Conservation (phyloP, 345 rosid genomes). For the Litchi chinensis region DNA sequence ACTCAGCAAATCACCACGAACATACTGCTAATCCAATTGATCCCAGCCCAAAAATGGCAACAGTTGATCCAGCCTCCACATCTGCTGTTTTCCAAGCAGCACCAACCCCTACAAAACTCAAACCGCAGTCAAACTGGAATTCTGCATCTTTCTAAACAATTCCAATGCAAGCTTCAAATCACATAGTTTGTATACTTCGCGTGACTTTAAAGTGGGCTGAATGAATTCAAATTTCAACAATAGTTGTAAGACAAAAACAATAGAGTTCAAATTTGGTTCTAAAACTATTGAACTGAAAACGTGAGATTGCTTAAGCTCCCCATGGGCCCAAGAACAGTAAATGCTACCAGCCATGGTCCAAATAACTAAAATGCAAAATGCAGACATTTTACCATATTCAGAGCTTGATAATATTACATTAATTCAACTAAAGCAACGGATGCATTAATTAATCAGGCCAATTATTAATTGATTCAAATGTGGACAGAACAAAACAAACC, state of each 20-base stretch:
- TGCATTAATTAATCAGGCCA: too few species aligned
- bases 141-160: neutral
- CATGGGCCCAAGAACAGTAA: neutral
- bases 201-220: neutral
- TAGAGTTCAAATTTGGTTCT: neutral
- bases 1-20: neutral
- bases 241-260: neutral
- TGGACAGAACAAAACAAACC: neutral
- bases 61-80: conserved; percentile 83
- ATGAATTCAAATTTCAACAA: neutral
- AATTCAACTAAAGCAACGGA: too few species aligned
- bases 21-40: conserved; percentile 87
- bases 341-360: too few species aligned
- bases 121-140: neutral
- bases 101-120: conserved; percentile 61
- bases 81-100: conserved; percentile 87
- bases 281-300: neutral
- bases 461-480: neutral
- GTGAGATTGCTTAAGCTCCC: neutral
- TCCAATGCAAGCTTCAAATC: neutral
- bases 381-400: too few species aligned
- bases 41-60: conserved; percentile 86
- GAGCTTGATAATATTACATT: too few species aligned
- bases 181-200: neutral
- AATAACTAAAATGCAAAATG: too few species aligned